Base-by-base conservation (phyloP, 306 rosid genomes). In the Dryas drummondii region DNA sequence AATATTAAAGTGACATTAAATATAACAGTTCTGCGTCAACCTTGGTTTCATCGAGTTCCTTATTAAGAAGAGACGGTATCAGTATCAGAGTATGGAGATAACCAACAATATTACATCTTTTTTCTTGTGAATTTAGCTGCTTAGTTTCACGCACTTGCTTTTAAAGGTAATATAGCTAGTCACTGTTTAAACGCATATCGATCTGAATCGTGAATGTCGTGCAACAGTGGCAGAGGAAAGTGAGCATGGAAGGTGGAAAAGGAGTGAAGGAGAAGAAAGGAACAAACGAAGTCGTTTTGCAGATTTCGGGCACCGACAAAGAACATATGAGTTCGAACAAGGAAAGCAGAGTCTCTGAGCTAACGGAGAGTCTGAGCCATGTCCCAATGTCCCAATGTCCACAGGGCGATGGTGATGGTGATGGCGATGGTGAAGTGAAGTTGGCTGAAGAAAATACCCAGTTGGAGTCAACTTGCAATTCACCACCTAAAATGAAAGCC, bases 231-330 rank as follows among this genome's bases (percentile, higher is more conserved):
- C 22, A 46, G 32, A 52, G 60, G 27, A 58, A 9, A 62, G 47
- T 41, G 48, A 7, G 55, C 62, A 60, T 2, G 14, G 86, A 84
- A 70, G 82, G 77, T 48, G 79, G 70, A 55, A 66, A 75, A 54
- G 59, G 37, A 74, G 71, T 53, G 74, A 79, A 64, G 26, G 88
- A 83, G 71, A 83, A 83, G 85, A 82, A 79, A 52, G 82, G 71
- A 68, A 9, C 81, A 66, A 78, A 82, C 69, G 93, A 91, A 9
- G 82, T 91, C 57, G 88, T 91, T 64, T 48, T 91, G 51, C 82
- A 83, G 74, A 81, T 91, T 79, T 70, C 75, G 13, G 84, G 22
- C 22, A 22, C 22, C 22, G 22, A 22, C 22, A 22, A 22, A 22
- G 22, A 22, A 22, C 22, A 22, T 22, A 22, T 22, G 22, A 22